These are phyloP conservation scores for Fomitopsis betulina DNA, from an alignment of 1,284 basidiomycete genomes.

Conservation along the genomic window DNA sequence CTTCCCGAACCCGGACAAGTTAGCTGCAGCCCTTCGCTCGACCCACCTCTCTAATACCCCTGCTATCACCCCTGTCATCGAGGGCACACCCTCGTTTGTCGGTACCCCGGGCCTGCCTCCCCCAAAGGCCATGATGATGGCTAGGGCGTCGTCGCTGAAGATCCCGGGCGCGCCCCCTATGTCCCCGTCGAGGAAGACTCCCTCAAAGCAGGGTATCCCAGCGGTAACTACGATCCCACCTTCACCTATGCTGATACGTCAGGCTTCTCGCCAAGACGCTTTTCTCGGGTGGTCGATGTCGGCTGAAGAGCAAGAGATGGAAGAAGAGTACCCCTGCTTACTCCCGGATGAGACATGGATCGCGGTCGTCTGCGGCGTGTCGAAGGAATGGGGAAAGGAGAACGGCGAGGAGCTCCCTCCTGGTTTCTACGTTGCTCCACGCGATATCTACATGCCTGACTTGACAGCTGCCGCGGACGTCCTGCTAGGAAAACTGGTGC, in stretches of 20 bases:
- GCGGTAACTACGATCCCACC: slow-evolving; percentile 24
- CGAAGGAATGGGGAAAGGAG: slow-evolving; percentile 50
- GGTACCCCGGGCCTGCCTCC: slow-evolving; percentile 6
- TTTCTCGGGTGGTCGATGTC: neutral
- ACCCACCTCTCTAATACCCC: slow-evolving; percentile 5
- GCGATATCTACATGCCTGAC: slow-evolving; percentile 77
- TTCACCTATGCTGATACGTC: slow-evolving; percentile 17
- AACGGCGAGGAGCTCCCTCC: slow-evolving; percentile 49
- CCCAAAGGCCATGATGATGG: slow-evolving; percentile 17
- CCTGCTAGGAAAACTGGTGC: slow-evolving; percentile 70
- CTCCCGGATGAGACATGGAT: slow-evolving; percentile 71
- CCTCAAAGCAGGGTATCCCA: slow-evolving; percentile 7
- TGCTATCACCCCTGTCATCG: neutral
- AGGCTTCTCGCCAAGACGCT: neutral
- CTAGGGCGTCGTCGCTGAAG: slow-evolving; percentile 29
- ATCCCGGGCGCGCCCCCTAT: slow-evolving; percentile 39
- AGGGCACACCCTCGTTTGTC: neutral
- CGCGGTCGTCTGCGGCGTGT: slow-evolving; percentile 71
- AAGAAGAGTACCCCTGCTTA: slow-evolving; percentile 30
- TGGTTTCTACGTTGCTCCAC: slow-evolving; percentile 70
- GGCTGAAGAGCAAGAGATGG: neutral
- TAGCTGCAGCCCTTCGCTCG: slow-evolving; percentile 18
- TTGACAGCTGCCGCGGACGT: slow-evolving; percentile 70
- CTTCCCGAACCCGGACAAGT: slow-evolving; percentile 11
- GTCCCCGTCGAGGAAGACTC: slow-evolving; percentile 15